Evolutionary conservation across 208 protist species (phyloP).

Genomic region (Herpetomonas samuelpessoai): DNA sequence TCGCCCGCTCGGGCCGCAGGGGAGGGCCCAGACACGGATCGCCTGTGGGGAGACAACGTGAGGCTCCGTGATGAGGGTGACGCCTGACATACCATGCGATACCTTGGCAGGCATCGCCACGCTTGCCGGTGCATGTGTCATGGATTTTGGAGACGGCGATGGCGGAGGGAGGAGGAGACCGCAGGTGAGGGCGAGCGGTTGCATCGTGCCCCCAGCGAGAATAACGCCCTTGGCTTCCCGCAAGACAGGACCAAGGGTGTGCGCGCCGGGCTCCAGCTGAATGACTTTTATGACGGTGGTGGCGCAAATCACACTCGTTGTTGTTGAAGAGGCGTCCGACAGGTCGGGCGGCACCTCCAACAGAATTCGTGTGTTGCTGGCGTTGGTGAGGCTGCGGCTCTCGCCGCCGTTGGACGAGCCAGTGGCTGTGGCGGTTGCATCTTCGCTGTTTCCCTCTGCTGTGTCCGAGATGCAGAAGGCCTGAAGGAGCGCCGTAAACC

Average conservation of each 20-base stretch:
- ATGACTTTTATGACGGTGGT: constrained; percentile 35
- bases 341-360: not conserved
- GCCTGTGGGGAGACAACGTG: constrained; percentile 87
- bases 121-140: not conserved
- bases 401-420: constrained; percentile 6
- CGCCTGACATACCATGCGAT: constrained; percentile 13
- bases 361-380: not conserved
- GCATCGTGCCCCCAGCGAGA: constrained; percentile 93
- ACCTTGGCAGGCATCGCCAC: not conserved
- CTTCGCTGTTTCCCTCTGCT: too few relatives aligned
- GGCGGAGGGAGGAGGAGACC: constrained; percentile 50
- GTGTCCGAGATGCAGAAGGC: constrained; percentile 26
- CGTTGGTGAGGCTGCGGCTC: not conserved
- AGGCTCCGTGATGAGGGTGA: constrained; percentile 48
- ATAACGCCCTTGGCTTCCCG: constrained; percentile 58
- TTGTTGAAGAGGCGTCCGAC: not conserved
- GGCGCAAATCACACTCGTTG: not conserved
- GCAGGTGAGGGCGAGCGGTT: constrained; percentile 81
- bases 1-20: constrained; percentile 48
- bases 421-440: too few relatives aligned
- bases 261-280: constrained; percentile 61
- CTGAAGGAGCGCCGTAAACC: constrained; percentile 34
- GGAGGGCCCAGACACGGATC: constrained; percentile 64
- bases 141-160: not conserved
- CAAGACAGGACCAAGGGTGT: constrained; percentile 59